Evolutionary conservation across 1,139 yeast species (phyloP).

Genomic region (Diutina sp.): DNA sequence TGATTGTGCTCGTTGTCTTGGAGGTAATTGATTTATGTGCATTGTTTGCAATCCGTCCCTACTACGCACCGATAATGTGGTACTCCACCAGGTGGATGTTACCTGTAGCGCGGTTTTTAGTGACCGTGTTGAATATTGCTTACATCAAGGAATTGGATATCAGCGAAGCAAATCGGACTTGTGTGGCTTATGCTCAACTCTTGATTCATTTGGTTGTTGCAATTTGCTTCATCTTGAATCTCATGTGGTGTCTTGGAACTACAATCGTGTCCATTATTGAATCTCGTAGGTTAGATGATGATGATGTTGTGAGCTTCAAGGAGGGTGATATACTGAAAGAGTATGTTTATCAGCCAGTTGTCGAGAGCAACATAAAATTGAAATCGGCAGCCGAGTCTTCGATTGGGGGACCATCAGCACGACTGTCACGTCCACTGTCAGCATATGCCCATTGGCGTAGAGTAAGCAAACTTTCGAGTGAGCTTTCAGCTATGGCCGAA

Average conservation of each 20-base stretch:
- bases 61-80: slow-evolving; percentile 24
- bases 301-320: background rate
- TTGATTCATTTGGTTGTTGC: slow-evolving; percentile 26
- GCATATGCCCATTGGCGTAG: slow-evolving; percentile 1
- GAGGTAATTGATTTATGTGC: slow-evolving; percentile 21
- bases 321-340: background rate
- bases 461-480: background rate
- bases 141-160: slow-evolving; percentile 19
- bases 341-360: background rate
- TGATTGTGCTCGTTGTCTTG: slow-evolving; percentile 21
- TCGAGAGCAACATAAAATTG: background rate
- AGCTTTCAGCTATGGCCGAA: background rate
- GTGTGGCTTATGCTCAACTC: slow-evolving; percentile 29
- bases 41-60: slow-evolving; percentile 25
- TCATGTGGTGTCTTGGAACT: slow-evolving; percentile 16
- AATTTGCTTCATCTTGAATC: slow-evolving; percentile 20
- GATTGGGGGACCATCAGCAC: background rate
- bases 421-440: background rate
- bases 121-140: slow-evolving; percentile 29
- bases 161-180: slow-evolving; percentile 22
- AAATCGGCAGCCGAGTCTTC: slow-evolving; percentile 3
- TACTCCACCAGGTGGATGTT: slow-evolving; percentile 24
- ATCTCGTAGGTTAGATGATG: background rate
- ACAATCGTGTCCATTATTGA: slow-evolving; percentile 12
- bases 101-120: slow-evolving; percentile 23